Conservation (phyloP, 139 green algal genomes). For the Gonium pectorale region DNA sequence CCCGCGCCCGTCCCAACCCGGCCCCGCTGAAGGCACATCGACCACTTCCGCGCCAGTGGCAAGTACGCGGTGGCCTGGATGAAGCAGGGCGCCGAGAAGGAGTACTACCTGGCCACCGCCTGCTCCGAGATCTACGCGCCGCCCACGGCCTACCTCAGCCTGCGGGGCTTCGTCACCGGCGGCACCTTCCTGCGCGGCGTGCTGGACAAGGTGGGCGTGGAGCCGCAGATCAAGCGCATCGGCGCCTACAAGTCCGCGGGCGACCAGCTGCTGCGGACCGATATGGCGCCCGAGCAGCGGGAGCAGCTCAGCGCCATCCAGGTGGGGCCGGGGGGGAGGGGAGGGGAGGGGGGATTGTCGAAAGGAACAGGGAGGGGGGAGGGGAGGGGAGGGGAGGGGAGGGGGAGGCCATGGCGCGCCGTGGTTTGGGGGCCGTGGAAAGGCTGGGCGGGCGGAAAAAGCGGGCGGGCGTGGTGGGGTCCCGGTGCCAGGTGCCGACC, state of each 20-base stretch:
- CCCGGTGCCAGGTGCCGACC: too few relatives aligned
- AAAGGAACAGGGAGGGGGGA: neutral
- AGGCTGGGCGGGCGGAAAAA: too few relatives aligned
- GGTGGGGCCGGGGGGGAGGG: neutral
- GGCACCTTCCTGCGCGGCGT: slow-evolving; percentile 90
- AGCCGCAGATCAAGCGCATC: slow-evolving; percentile 86
- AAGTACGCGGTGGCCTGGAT: slow-evolving; percentile 93
- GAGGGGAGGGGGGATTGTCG: neutral
- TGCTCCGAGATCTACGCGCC: slow-evolving; percentile 91
- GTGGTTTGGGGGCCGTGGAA: too few relatives aligned
- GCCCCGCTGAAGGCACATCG: slow-evolving; percentile 71
- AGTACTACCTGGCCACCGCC: slow-evolving; percentile 92
- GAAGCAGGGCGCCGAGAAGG: slow-evolving; percentile 83
- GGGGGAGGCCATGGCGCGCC: too few relatives aligned
- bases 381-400: neutral
- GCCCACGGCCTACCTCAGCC: slow-evolving; percentile 79
- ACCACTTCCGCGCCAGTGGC: slow-evolving; percentile 78
- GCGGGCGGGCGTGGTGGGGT: too few relatives aligned
- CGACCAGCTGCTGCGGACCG: slow-evolving; percentile 92
- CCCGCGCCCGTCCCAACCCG: neutral
- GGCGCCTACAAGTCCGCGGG: slow-evolving; percentile 89
- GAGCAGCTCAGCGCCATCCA: slow-evolving; percentile 87
- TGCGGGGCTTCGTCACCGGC: slow-evolving; percentile 86
- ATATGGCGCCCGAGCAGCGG: slow-evolving; percentile 86
- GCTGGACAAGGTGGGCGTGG: slow-evolving; percentile 92